Percentiles rank a stretch among this genome's conserved stretches.
Evolutionary conservation across 2,329 filamentous ascomycete species (phyloP).

Genomic region (Xylariomycetidae sp.): DNA sequence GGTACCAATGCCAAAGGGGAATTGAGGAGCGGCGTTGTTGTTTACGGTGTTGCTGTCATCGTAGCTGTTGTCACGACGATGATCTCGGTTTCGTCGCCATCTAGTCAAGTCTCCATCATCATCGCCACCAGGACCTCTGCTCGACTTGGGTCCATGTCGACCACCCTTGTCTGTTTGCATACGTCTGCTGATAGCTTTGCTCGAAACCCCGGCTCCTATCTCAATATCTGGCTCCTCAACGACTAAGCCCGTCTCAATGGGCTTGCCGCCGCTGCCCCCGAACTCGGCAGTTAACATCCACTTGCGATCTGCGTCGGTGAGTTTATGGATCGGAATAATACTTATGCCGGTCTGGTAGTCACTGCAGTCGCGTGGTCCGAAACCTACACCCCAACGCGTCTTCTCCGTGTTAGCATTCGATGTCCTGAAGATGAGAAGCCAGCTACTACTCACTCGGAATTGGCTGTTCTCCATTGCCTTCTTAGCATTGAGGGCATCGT

Average conservation of each 20-base stretch:
- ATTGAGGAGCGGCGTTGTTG: slow-evolving; percentile 25
- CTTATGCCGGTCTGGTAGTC: slow-evolving; percentile 92
- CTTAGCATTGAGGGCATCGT: slow-evolving; percentile 79
- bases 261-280: slow-evolving; percentile 81
- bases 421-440: too few species aligned
- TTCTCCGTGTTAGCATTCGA: too few species aligned
- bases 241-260: slow-evolving; percentile 77
- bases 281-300: slow-evolving; percentile 95
- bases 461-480: slow-evolving; percentile 80
- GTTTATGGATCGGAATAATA: slow-evolving; percentile 83
- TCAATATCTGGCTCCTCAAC: slow-evolving; percentile 98
- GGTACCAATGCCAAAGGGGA: slow-evolving; percentile 40
- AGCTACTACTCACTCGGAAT: slow-evolving; percentile 55
- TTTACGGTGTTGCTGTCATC: slow-evolving; percentile 18
- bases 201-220: slow-evolving; percentile 94
- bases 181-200: slow-evolving; percentile 72
- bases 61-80: slow-evolving; percentile 23
- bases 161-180: slow-evolving; percentile 67
- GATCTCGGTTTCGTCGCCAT: slow-evolving; percentile 25
- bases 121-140: slow-evolving; percentile 35
- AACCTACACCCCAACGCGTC: slow-evolving; percentile 97
- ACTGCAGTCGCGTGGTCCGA: slow-evolving; percentile 93
- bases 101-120: slow-evolving; percentile 22
- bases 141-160: slow-evolving; percentile 60
- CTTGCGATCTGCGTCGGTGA: slow-evolving; percentile 94